phyloP scores from a whole-genome alignment of 768 basidiomycete species.

The Candolleomyces efflorescens region DNA sequence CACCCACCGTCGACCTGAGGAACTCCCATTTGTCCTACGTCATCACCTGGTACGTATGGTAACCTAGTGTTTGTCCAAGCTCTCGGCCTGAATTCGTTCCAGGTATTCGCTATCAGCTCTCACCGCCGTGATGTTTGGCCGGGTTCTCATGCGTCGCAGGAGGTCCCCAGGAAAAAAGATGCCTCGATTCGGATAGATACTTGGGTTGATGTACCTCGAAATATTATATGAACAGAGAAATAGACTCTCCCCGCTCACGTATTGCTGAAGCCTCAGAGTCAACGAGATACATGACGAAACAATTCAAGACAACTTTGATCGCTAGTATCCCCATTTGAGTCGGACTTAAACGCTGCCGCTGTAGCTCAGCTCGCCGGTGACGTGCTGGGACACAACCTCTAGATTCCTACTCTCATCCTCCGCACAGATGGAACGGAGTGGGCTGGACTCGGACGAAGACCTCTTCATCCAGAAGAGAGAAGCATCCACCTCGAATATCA shows the following conservation, averaged over 20 bases:
- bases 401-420: neutral
- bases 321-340: conserved; percentile 7
- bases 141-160: conserved; percentile 56
- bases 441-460: conserved; percentile 20
- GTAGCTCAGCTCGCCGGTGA: too few relatives aligned
- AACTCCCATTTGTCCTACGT: conserved; percentile 96
- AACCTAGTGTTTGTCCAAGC: neutral
- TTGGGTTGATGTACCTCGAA: neutral
- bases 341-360: neutral
- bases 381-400: too few relatives aligned
- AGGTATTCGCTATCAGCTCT: conserved; percentile 91
- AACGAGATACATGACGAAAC: too few relatives aligned
- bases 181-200: conserved; percentile 44
- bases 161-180: conserved; percentile 45
- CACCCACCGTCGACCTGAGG: conserved; percentile 79
- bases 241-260: neutral
- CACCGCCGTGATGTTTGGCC: conserved; percentile 79
- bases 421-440: conserved; percentile 17
- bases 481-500: neutral
- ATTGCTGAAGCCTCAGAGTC: too few relatives aligned
- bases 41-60: conserved; percentile 72
- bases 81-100: neutral
- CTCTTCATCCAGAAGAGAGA: conserved; percentile 18
- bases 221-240: neutral
- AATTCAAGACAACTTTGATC: too few relatives aligned